Evolutionary conservation across 257 asterid genomes (phyloP), one percentile per base, ranked within the genome.

Genomic region (Nicotiana undulata): DNA sequence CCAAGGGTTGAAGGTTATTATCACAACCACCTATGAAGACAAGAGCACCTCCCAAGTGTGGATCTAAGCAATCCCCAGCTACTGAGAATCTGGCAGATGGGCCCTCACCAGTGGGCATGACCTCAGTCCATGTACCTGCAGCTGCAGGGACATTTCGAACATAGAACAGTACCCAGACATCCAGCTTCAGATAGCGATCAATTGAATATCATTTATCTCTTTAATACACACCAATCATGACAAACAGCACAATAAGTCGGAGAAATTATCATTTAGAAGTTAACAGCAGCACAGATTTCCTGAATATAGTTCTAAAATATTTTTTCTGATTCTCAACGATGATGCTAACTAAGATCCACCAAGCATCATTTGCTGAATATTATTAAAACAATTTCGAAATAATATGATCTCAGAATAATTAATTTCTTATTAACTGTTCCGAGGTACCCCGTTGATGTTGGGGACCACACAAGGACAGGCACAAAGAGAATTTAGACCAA

Each of bases 41-140:
- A 82, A 96, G 97, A 83, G 91, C 88, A 44, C 98, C 99, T 64
- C 89, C 91, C 92, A 90, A 77, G 77, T 92, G 92, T 13, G 99
- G 98, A 88, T 91, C 97, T 90, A 96, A 85, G 80, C 88, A 81
- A 75, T 92, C 98, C 65, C 99, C 98, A 49, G 99, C 99, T 93
- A 96, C 87, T 60, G 99, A 94, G 86, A 96, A 96, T 88, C 99
- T 90, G 64, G 91, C 93, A 37, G 98, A 90, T 66, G 99, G 99
- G 72, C 97, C 95, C 87, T 84, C 94, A 18, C 97, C 98, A 68
- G 83, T 65, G 83, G 93, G 88, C 76, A 70, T 46, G 80, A 94
- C 88, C 90, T 90, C 91, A 85, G 85, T 85, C 99, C 98, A 96
- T 70, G 89, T n/a, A 56, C 94, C 95, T 72, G 83, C 89, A 84